A percentile compares a stretch with the other conserved stretches of the same genome.
These are phyloP conservation scores for Penicillium antarcticum DNA, from an alignment of 495 filamentous ascomycete species.

Conservation along the genomic window DNA sequence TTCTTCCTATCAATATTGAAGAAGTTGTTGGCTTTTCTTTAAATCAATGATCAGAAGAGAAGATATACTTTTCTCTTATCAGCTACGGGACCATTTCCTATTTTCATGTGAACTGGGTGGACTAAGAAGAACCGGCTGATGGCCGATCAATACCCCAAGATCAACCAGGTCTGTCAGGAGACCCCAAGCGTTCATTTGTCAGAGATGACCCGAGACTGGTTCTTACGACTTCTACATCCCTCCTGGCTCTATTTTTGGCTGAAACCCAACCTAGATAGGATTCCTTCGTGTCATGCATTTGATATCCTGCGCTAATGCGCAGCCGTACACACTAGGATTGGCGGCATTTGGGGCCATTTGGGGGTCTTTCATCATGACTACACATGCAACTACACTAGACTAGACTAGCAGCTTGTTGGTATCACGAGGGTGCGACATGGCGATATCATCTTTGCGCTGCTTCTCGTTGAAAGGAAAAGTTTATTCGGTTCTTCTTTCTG, in stretches of 20 bases:
- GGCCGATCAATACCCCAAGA: slow-evolving; percentile 13
- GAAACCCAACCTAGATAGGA: slow-evolving; percentile 4
- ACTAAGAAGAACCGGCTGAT: slow-evolving; percentile 5
- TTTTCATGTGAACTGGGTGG: too few relatives aligned
- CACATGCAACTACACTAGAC: not conserved
- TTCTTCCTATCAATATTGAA: too few relatives aligned
- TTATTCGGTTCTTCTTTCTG: not conserved
- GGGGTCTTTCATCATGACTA: not conserved
- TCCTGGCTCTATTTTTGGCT: slow-evolving; percentile 15
- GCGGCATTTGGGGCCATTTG: not conserved
- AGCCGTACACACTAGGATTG: too few relatives aligned
- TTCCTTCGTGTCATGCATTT: not conserved
- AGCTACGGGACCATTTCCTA: too few relatives aligned
- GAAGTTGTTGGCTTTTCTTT: too few relatives aligned
- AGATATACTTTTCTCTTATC: too few relatives aligned
- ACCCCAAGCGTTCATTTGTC: slow-evolving; percentile 22
- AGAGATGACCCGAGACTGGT: not conserved
- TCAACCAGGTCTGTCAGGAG: slow-evolving; percentile 22
- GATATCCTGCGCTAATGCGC: slow-evolving; percentile 3
- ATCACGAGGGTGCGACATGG: slow-evolving; percentile 17
- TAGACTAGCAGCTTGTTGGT: slow-evolving; percentile 6
- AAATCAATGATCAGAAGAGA: too few relatives aligned
- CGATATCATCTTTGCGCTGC: slow-evolving; percentile 1
- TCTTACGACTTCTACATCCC: slow-evolving; percentile 1
- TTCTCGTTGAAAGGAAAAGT: not conserved